A percentile compares a stretch with the other conserved stretches of the same genome.
These are phyloP conservation scores for Camellia japonica DNA, from an alignment of 148 eudicot species.

Conservation along the genomic window DNA sequence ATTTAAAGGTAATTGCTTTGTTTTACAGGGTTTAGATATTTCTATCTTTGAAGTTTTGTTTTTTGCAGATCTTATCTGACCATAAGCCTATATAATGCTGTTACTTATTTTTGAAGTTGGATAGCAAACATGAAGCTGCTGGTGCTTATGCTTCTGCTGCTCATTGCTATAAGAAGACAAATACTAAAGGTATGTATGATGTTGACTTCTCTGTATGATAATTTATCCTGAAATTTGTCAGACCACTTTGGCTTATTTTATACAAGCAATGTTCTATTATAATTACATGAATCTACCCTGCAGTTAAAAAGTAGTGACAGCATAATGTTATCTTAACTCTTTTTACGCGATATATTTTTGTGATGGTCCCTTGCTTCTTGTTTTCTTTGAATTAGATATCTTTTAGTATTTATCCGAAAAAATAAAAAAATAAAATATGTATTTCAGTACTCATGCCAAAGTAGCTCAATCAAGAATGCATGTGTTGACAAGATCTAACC, in stretches of 20 bases:
- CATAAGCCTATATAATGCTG: constrained; percentile 18
- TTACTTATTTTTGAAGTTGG: constrained; percentile 28
- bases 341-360: background rate
- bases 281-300: background rate
- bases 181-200: constrained; percentile 31
- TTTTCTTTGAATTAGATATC: background rate
- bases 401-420: background rate
- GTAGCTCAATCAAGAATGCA: background rate
- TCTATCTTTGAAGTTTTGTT: background rate
- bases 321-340: background rate
- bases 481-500: background rate
- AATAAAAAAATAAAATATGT: background rate
- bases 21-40: constrained; percentile 2
- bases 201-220: background rate
- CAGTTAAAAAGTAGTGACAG: background rate
- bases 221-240: background rate
- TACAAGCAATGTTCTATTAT: background rate
- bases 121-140: constrained; percentile 56
- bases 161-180: constrained; percentile 48
- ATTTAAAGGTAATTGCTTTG: constrained; percentile 35
- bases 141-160: constrained; percentile 47
- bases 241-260: background rate
- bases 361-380: background rate
- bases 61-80: background rate
- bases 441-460: background rate